Evolutionary conservation across 148 eudicot species (phyloP), one percentile per base, ranked within the genome.

Genomic region (Bassia scoparia): DNA sequence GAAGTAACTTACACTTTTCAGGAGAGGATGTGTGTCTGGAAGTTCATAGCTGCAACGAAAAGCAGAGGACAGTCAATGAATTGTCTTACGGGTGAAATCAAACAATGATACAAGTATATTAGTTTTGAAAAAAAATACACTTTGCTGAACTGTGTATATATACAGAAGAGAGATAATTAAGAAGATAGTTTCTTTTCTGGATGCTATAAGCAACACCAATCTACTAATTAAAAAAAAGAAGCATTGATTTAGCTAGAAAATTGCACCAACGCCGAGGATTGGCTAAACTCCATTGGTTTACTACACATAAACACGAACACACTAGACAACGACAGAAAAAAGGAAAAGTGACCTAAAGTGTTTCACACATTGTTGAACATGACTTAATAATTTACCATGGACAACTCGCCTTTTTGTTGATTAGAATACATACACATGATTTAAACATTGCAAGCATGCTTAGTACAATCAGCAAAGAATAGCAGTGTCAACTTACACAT

Each of bases 1-100:
- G 56, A 26, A 61, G 24, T 29, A 67, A 73, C 96, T 90, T 65
- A 89, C 99, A 82, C 88, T 86, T 72, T 84, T 79, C 66, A 96
- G 78, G 24, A 95, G 86, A 72, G 90, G 92, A 74, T 95, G 99
- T 13, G 86, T 61, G 86, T 95, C 99, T 62, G 99, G 99, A 79
- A 96, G 95, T 83, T 92, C 97, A 76, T 90, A 96, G 63, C 99
- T 96, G 97, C 88, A 86, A 52, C 74, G 77, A 44, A 50, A n/a
- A 68, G 66, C 43, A 76, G 55, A 62, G 59, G 21, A 67, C 16
- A 41, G 62, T 80, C 68, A 76, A 26, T 27, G 27, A 35, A 49
- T 55, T 52, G 59, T 34, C 23, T 63, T 50, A 18, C 56, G 11
- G 27, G 9, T 64, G 29, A 30, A 26, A 30, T 29, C 41, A 26